Evolutionary conservation across 1,139 yeast genomes (phyloP).

Genomic region (Kodamaea sp.): DNA sequence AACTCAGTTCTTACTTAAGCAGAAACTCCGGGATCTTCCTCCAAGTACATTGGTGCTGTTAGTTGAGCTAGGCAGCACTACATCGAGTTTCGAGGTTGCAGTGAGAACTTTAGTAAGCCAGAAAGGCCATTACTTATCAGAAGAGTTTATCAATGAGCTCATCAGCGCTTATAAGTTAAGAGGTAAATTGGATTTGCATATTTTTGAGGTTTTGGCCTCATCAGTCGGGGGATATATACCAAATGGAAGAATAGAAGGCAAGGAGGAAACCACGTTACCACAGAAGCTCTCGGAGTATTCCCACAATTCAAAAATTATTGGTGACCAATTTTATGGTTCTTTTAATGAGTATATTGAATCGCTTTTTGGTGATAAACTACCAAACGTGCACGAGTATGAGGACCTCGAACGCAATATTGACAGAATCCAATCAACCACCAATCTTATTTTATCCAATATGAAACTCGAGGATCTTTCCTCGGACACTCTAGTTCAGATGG

Average conservation of each 20-base stretch:
- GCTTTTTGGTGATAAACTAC: slow-evolving; percentile 29
- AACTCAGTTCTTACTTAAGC: slow-evolving; percentile 21
- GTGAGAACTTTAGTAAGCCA: slow-evolving; percentile 13
- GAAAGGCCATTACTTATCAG: slow-evolving; percentile 15
- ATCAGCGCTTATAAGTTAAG: slow-evolving; percentile 19
- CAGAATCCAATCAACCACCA: slow-evolving; percentile 27
- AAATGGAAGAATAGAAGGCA: neutral
- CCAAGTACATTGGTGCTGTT: slow-evolving; percentile 22
- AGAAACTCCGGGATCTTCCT: slow-evolving; percentile 17
- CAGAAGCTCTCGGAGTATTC: neutral
- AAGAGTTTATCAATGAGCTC: slow-evolving; percentile 24
- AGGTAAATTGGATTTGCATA: slow-evolving; percentile 19
- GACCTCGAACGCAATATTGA: slow-evolving; percentile 33
- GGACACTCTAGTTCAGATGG: slow-evolving; percentile 17
- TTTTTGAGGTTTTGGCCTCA: slow-evolving; percentile 22
- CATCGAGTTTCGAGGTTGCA: slow-evolving; percentile 14
- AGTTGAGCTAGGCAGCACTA: slow-evolving; percentile 27
- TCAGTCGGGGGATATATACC: neutral
- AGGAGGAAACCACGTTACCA: too few relatives aligned
- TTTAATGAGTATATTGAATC: slow-evolving; percentile 31
- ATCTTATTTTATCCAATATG: slow-evolving; percentile 11
- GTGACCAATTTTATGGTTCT: slow-evolving; percentile 22
- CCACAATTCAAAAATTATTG: slow-evolving; percentile 4
- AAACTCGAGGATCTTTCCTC: slow-evolving; percentile 12
- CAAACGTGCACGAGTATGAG: slow-evolving; percentile 39